Conservation (phyloP, 495 filamentous ascomycete species). For the Echria macrotheca region DNA sequence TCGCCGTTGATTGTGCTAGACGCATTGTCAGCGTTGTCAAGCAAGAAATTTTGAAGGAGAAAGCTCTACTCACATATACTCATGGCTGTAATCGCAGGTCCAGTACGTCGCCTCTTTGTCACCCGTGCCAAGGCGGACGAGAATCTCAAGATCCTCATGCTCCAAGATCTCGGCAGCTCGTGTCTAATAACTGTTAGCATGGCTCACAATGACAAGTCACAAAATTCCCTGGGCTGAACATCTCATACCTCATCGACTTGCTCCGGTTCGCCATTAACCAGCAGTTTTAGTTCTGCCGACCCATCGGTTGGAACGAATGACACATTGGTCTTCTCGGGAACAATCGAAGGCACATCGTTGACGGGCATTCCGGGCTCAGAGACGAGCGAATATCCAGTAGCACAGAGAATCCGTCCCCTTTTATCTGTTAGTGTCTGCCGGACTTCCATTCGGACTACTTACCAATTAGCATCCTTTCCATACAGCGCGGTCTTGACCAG, state of each 20-base stretch:
- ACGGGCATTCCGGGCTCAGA: conserved; percentile 50
- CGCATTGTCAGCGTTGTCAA: conserved; percentile 7
- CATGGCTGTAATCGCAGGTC: conserved; percentile 98
- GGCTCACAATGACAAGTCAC: not conserved
- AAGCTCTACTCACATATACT: conserved; percentile 62
- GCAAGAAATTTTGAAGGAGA: not conserved
- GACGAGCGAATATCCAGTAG: conserved; percentile 82
- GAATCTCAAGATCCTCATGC: conserved; percentile 77
- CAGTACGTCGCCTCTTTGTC: conserved; percentile 77
- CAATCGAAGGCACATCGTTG: conserved; percentile 55
- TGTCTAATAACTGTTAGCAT: conserved; percentile 23
- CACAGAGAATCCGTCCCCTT: conserved; percentile 85
- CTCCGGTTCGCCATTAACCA: conserved; percentile 90
- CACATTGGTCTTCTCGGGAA: conserved; percentile 81
- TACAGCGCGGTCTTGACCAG: conserved; percentile 97
- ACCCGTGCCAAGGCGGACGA: conserved; percentile 66
- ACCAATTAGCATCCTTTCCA: conserved; percentile 95
- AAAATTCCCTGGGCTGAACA: not conserved
- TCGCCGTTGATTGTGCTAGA: conserved; percentile 82
- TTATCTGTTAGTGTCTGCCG: too few species aligned
- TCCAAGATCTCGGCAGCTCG: conserved; percentile 82
- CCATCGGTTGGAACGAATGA: conserved; percentile 87
- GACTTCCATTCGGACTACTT: too few species aligned
- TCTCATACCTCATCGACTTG: conserved; percentile 67
- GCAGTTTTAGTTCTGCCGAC: conserved; percentile 68